These are phyloP conservation scores for Umbellularia californica DNA, from an alignment of 164 flowering plant genomes.

Conservation along the genomic window DNA sequence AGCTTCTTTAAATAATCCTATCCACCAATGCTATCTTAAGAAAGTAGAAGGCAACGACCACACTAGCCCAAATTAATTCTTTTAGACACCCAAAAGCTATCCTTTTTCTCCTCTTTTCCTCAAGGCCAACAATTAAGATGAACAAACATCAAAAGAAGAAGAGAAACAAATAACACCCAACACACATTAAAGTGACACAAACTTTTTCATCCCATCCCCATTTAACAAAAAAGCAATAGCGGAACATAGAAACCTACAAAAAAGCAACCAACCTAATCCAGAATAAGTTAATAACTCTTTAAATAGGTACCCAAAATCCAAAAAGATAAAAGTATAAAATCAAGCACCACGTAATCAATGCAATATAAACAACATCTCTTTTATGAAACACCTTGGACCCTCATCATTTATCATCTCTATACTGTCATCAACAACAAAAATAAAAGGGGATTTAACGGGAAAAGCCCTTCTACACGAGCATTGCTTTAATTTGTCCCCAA, in stretches of 20 bases:
- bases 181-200: neutral
- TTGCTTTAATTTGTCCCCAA: no score
- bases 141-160: constrained; percentile 1
- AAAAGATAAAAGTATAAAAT: neutral
- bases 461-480: no score
- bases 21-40: neutral
- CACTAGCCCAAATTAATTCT: neutral
- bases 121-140: constrained; percentile 4
- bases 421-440: no score
- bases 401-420: no score
- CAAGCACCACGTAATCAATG: neutral
- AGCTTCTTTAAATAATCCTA: no score
- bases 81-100: neutral
- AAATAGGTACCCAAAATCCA: neutral
- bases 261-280: neutral
- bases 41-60: neutral
- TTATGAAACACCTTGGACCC: no score
- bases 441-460: no score
- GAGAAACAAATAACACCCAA: neutral
- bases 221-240: neutral
- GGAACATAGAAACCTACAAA: neutral
- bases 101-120: neutral
- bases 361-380: neutral
- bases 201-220: neutral
- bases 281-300: neutral